Percentiles rank a stretch among this genome's conserved stretches.
These are phyloP conservation scores for Aureobasidium sp. DNA, from an alignment of 2,329 filamentous ascomycete genomes.

Conservation along the genomic window DNA sequence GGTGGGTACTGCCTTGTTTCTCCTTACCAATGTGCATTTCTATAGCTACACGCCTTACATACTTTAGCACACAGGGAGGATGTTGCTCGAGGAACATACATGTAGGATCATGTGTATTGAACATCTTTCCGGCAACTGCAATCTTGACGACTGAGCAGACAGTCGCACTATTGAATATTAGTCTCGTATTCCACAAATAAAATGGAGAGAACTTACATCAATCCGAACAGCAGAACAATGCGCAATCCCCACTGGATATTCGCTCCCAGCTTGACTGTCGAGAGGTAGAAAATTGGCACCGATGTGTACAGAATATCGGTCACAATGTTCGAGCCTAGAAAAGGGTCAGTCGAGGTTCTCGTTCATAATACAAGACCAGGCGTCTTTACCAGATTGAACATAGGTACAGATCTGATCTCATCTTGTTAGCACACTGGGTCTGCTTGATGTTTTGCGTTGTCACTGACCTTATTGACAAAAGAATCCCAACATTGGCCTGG, in stretches of 20 bases:
- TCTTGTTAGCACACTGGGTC: no score
- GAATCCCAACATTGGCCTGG: conserved; percentile 14
- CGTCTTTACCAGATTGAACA: conserved; percentile 3
- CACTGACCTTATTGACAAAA: background rate
- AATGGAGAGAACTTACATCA: conserved; percentile 11
- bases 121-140: conserved; percentile 11
- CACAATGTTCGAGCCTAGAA: conserved; percentile 14
- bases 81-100: background rate
- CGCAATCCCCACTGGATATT: conserved; percentile 15
- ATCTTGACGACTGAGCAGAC: conserved; percentile 16
- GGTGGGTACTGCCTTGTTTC: no score
- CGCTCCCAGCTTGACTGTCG: conserved; percentile 14
- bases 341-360: background rate
- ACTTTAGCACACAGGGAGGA: no score
- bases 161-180: conserved; percentile 4
- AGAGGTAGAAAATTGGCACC: conserved; percentile 14
- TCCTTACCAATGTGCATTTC: no score
- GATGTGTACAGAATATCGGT: conserved; percentile 15
- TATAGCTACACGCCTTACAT: no score
- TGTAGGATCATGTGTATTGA: conserved; percentile 10
- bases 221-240: conserved; percentile 13
- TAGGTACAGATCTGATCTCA: conserved; percentile 2
- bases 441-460: no score
- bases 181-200: background rate
- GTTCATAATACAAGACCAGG: background rate